phyloP scores from a whole-genome alignment of 2,329 filamentous ascomycete genomes.

The Sordariomycetes sp. region DNA sequence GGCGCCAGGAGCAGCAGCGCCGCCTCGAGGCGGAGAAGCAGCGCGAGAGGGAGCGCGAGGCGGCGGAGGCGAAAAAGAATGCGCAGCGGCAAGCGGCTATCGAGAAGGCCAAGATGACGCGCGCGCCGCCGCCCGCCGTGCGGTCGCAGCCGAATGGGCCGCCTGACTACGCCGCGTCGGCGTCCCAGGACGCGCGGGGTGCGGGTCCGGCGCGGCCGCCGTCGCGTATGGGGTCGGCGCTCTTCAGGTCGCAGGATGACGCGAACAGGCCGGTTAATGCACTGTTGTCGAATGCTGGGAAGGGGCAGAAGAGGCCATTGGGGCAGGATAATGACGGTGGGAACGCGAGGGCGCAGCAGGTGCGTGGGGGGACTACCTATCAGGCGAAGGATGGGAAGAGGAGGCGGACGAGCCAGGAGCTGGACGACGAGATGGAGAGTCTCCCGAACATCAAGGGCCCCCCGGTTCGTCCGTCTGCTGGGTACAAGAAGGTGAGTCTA shows the following conservation, averaged over 20 bases:
- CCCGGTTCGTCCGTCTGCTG: constrained; percentile 68
- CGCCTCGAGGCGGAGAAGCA: constrained; percentile 50
- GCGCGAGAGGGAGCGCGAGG: constrained; percentile 46
- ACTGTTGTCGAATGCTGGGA: constrained; percentile 39
- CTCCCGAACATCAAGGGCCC: constrained; percentile 59
- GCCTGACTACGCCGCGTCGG: constrained; percentile 26
- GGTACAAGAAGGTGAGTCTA: constrained; percentile 47
- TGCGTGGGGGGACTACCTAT: constrained; percentile 45
- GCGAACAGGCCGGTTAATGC: constrained; percentile 44
- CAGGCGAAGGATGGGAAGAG: constrained; percentile 62
- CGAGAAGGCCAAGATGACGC: constrained; percentile 51
- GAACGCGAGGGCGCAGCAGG: constrained; percentile 28
- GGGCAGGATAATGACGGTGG: constrained; percentile 50
- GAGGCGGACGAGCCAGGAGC: constrained; percentile 61
- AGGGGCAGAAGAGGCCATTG: constrained; percentile 63
- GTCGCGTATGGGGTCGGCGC: constrained; percentile 45
- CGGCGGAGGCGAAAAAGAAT: constrained; percentile 52
- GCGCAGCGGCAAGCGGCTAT: constrained; percentile 49
- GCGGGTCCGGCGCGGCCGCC: constrained; percentile 28
- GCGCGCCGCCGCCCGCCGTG: constrained; percentile 46
- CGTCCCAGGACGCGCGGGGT: constrained; percentile 16
- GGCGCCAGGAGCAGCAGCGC: constrained; percentile 41
- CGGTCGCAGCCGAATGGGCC: constrained; percentile 39
- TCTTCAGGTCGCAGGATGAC: constrained; percentile 43
- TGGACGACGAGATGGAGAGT: constrained; percentile 50